phyloP scores from a whole-genome alignment of 169 alveolate genomes.

The Plasmodium chabaudi region DNA sequence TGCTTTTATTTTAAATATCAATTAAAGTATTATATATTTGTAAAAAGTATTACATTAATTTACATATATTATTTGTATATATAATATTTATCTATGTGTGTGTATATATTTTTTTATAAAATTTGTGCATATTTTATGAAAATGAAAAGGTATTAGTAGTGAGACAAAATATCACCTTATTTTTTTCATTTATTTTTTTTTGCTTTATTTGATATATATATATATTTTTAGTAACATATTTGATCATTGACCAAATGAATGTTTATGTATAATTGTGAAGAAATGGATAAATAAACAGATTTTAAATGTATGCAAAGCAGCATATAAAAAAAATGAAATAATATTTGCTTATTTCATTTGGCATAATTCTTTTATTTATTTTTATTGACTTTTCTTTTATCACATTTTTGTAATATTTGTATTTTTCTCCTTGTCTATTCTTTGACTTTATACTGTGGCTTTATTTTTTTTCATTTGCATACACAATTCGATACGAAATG shows the following conservation, averaged over 20 bases:
- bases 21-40: neutral
- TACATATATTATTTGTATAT: neutral
- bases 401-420: no score
- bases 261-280: neutral
- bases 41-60: neutral
- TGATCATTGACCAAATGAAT: neutral
- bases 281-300: neutral
- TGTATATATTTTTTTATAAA: neutral
- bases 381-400: neutral
- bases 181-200: neutral
- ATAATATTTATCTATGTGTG: neutral
- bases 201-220: no score
- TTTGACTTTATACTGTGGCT: no score
- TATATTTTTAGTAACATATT: no score
- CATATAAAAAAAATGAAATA: neutral
- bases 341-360: neutral
- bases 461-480: no score
- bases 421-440: no score
- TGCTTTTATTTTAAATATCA: neutral
- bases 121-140: neutral
- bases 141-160: neutral
- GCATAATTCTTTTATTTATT: neutral
- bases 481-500: neutral
- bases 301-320: neutral
- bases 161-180: conserved; percentile 4